These are phyloP conservation scores for Chaetomiaceae sp. DNA, from an alignment of 2,329 filamentous ascomycete species.

Conservation along the genomic window DNA sequence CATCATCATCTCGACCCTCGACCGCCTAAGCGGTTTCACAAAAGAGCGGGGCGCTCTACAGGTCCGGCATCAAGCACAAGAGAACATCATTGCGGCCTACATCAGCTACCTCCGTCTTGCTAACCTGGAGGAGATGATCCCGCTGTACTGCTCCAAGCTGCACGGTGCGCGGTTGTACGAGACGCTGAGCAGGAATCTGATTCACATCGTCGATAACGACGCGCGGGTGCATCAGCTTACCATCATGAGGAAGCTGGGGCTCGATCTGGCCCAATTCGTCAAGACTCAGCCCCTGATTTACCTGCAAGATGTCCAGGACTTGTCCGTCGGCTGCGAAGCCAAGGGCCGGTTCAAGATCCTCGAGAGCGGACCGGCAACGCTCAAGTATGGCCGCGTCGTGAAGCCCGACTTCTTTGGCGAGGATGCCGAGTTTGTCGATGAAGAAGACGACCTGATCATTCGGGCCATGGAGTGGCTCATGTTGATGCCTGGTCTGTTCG, in stretches of 20 bases:
- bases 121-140: constrained; percentile 72
- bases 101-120: constrained; percentile 71
- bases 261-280: constrained; percentile 72
- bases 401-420: constrained; percentile 67
- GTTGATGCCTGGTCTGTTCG: constrained; percentile 54
- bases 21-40: constrained; percentile 37
- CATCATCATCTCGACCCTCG: constrained; percentile 63
- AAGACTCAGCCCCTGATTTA: constrained; percentile 58
- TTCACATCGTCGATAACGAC: constrained; percentile 62
- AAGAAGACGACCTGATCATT: constrained; percentile 67
- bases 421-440: constrained; percentile 48
- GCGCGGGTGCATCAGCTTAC: constrained; percentile 65
- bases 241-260: constrained; percentile 68
- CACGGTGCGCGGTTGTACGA: constrained; percentile 60
- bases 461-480: constrained; percentile 81
- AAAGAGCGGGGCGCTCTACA: constrained; percentile 38
- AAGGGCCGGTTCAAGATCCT: constrained; percentile 49
- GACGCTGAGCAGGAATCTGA: constrained; percentile 71
- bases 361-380: constrained; percentile 44
- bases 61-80: constrained; percentile 45
- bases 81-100: constrained; percentile 77
- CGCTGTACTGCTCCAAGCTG: constrained; percentile 82
- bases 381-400: constrained; percentile 60
- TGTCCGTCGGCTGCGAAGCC: constrained; percentile 35
- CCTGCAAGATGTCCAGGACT: constrained; percentile 43